Conservation (phyloP, 2,329 filamentous ascomycete genomes). For the Xylariaceae sp. region DNA sequence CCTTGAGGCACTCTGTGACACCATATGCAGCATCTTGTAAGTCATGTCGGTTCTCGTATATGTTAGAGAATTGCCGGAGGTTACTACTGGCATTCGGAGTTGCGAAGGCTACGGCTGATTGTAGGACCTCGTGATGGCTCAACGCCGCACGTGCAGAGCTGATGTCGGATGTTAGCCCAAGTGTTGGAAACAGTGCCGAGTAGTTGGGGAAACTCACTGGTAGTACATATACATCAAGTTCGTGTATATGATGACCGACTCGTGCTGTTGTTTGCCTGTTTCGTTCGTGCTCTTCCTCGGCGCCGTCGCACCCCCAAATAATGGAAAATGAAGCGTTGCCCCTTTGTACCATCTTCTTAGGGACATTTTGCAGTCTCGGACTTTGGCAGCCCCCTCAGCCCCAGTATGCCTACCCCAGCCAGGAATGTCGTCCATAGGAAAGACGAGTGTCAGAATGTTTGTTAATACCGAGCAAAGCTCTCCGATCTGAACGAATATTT, state of each 20-base stretch:
- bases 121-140: constrained; percentile 44
- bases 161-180: constrained; percentile 9
- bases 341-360: constrained; percentile 39
- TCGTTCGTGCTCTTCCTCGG: constrained; percentile 23
- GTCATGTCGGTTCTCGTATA: constrained; percentile 40
- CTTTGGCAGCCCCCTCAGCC: constrained; percentile 29
- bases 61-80: constrained; percentile 32
- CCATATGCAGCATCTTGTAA: constrained; percentile 42
- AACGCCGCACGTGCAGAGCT: constrained; percentile 42
- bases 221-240: constrained; percentile 51
- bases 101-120: constrained; percentile 39
- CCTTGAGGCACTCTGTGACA: constrained; percentile 43
- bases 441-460: constrained; percentile 43
- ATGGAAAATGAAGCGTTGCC: constrained; percentile 36
- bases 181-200: no score
- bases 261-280: constrained; percentile 31
- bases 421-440: constrained; percentile 39
- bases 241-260: constrained; percentile 42
- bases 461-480: constrained; percentile 44
- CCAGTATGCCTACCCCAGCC: constrained; percentile 35
- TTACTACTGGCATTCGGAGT: constrained; percentile 31
- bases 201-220: constrained; percentile 34
- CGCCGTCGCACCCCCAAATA: constrained; percentile 33
- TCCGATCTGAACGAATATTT: constrained; percentile 43
- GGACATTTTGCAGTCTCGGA: constrained; percentile 35